Evolutionary conservation across 371 early-diverging fungal genomes (phyloP).

Genomic region (Dinochytrium kinnereticum): DNA sequence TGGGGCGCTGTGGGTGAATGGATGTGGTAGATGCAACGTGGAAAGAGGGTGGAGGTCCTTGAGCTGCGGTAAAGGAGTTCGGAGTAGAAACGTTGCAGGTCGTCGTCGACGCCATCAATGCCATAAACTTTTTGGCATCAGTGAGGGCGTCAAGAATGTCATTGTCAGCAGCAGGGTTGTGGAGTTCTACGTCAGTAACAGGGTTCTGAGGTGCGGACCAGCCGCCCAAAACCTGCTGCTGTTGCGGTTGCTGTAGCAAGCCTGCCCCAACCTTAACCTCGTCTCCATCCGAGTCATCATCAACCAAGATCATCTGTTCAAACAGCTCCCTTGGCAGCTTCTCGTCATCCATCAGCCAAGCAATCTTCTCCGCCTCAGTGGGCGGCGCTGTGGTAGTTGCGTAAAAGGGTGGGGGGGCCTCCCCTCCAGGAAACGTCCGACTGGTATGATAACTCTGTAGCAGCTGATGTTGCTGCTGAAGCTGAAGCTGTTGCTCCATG

Average conservation of each 20-base stretch:
- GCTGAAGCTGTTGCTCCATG: neutral
- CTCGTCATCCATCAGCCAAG: neutral
- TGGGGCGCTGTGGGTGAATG: no score
- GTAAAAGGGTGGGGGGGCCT: neutral
- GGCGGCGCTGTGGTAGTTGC: no score
- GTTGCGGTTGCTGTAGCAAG: neutral
- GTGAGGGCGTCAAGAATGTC: neutral
- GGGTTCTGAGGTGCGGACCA: neutral
- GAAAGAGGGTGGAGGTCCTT: neutral
- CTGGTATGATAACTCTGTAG: no score
- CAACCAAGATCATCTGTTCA: slow-evolving; percentile 5
- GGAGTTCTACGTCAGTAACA: no score
- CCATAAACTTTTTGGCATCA: slow-evolving; percentile 6
- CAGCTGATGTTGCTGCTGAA: neutral
- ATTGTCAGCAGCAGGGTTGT: no score
- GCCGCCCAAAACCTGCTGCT: neutral
- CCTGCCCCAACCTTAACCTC: no score
- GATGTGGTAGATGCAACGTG: no score
- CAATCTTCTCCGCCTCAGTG: neutral
- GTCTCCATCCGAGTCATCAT: neutral
- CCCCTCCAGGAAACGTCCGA: no score
- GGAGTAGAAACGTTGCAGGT: neutral
- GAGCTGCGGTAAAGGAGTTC: neutral
- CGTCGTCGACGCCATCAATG: neutral
- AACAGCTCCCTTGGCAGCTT: neutral